A percentile compares a stretch with the other conserved stretches of the same genome.
phyloP scores from a whole-genome alignment of 192 early-diverging fungal genomes.

The Entomortierella lignicola region DNA sequence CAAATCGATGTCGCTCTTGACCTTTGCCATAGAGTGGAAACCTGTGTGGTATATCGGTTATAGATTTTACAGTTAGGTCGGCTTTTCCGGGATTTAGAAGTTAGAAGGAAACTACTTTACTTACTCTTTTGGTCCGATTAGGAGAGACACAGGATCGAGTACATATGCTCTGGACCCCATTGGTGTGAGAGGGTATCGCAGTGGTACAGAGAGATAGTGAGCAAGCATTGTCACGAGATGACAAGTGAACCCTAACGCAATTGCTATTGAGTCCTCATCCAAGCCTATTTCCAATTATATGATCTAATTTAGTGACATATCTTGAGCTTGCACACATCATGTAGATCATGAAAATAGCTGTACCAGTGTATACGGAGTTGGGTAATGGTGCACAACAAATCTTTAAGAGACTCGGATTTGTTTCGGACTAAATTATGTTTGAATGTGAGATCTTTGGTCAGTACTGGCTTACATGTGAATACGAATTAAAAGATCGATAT shows the following conservation, averaged over 20 bases:
- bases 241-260: conserved; percentile 75
- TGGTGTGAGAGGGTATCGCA: conserved; percentile 79
- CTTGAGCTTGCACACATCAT: neutral
- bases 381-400: conserved; percentile 66
- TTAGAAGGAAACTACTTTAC: neutral
- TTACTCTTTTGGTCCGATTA: conserved; percentile 43
- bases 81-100: too few relatives aligned
- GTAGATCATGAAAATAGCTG: neutral
- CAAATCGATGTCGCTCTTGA: conserved; percentile 75
- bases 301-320: neutral
- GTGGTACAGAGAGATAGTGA: conserved; percentile 72
- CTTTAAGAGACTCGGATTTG: conserved; percentile 54
- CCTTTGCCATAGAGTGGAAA: conserved; percentile 82
- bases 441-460: neutral
- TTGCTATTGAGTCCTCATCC: conserved; percentile 73
- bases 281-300: conserved; percentile 31
- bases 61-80: too few relatives aligned
- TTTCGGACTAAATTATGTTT: conserved; percentile 41
- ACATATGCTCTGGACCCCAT: conserved; percentile 82
- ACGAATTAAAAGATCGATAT: neutral
- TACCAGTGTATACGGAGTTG: conserved; percentile 65
- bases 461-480: neutral
- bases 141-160: conserved; percentile 57
- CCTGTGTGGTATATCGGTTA: conserved; percentile 35
- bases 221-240: conserved; percentile 79